phyloP scores from a whole-genome alignment of 2,329 filamentous ascomycete genomes.

The Cladosporium sp. region DNA sequence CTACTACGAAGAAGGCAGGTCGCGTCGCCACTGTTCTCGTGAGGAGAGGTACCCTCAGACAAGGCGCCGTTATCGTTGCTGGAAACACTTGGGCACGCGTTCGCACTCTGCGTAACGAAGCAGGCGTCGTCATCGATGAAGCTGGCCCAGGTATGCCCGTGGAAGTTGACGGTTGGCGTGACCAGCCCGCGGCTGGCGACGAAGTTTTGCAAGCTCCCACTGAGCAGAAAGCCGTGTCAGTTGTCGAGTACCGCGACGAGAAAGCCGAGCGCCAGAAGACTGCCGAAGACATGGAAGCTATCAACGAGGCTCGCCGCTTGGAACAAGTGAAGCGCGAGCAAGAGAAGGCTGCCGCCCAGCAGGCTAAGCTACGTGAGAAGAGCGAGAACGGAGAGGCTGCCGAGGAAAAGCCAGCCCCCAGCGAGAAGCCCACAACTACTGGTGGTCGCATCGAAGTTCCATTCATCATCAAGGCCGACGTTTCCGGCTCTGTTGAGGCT shows the following conservation, averaged over 20 bases:
- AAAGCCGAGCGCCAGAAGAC: conserved; percentile 62
- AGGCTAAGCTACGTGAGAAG: conserved; percentile 20
- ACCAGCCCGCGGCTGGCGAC: conserved; percentile 79
- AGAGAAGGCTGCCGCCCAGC: conserved; percentile 44
- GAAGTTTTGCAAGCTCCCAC: conserved; percentile 76
- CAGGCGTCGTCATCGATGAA: conserved; percentile 64
- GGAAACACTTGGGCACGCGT: conserved; percentile 84
- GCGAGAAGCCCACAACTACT: conserved; percentile 27
- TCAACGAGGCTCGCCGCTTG: conserved; percentile 60
- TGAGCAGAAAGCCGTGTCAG: conserved; percentile 72
- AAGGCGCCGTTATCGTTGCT: conserved; percentile 79
- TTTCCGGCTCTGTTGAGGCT: conserved; percentile 89
- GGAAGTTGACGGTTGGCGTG: conserved; percentile 91
- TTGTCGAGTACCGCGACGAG: conserved; percentile 71
- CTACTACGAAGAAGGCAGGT: conserved; percentile 77
- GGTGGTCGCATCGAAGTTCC: conserved; percentile 57
- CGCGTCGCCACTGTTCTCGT: conserved; percentile 86
- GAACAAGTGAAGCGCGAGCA: conserved; percentile 59
- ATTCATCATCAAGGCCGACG: conserved; percentile 88
- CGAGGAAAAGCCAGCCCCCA: conserved; percentile 24
- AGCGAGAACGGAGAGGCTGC: conserved; percentile 20
- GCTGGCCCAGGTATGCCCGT: conserved; percentile 85
- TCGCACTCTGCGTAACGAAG: conserved; percentile 79
- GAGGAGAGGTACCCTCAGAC: conserved; percentile 75
- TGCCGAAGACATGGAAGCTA: conserved; percentile 66